Evolutionary conservation across 768 basidiomycete species (phyloP), one percentile per base, ranked within the genome.

Genomic region (Sistotremastrum suecicum): DNA sequence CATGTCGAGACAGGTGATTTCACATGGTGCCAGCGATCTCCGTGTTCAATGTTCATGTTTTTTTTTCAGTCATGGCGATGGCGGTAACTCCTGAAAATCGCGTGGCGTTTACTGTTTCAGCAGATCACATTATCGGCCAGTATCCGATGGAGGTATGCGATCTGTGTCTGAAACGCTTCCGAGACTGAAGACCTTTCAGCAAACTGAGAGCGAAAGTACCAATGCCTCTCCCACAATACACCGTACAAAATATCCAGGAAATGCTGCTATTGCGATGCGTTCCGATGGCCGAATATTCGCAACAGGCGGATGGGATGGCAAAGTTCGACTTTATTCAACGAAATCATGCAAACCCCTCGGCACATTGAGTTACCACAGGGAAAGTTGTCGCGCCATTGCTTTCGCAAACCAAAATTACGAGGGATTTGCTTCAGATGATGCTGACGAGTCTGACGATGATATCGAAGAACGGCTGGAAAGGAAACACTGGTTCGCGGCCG

Each of bases 231-330:
- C 68, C 39, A 58, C 56, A 28, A 54, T 69, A 10, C 61, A 75
- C 51, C 66, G 75, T 39, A 89, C 78, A 20, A 89, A 81, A 54
- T 70, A 86, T 50, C 76, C 86, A 0, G 90, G 91, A 3, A 90
- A 90, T 55, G 72, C 73, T 0, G 72, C 76, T 5, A 60, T 97
- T n/a, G 73, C 80, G 3, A 76, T 95, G 8, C 76, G 78, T 4
- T 70, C 75, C 34, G 80, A 85, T 51, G 87, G 80, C 0, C 72
- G 73, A 20, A 75, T 97, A 0, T 83, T 90, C 53, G 91, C 90
- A 0, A 67, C 91, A 2, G 92, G 83, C 2, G 89, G 91, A 0
- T 97, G 94, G 94, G 91, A 98, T 50, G 91, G 94, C 34, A 76
- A 70, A 92, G 68, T 92, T 11, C 78, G 88, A 0, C 65, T 97